A percentile compares a stretch with the other conserved stretches of the same genome.
phyloP scores from a whole-genome alignment of 495 filamentous ascomycete species.

The Neurospora intermedia region DNA sequence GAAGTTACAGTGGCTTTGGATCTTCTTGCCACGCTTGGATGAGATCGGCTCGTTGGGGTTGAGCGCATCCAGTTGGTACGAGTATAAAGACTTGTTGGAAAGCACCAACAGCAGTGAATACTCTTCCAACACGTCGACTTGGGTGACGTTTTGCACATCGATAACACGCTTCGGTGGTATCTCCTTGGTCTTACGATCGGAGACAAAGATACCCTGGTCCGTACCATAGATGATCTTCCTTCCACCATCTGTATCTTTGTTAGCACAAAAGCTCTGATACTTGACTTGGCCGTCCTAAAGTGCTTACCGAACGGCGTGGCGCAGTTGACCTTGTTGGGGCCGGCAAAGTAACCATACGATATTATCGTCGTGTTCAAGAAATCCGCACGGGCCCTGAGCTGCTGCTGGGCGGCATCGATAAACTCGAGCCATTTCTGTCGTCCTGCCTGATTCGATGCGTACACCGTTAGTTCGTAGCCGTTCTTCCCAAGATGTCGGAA shows the following conservation, averaged over 20 bases:
- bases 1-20: constrained; percentile 93
- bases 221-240: constrained; percentile 90
- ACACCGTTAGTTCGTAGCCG: constrained; percentile 88
- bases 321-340: constrained; percentile 79
- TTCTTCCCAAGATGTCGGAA: constrained; percentile 96
- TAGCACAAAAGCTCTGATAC: constrained; percentile 14
- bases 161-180: constrained; percentile 72
- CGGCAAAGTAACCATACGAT: constrained; percentile 73
- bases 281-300: neutral
- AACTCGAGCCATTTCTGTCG: constrained; percentile 92
- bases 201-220: constrained; percentile 83
- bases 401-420: constrained; percentile 82
- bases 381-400: constrained; percentile 74
- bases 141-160: constrained; percentile 78
- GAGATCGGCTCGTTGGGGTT: constrained; percentile 71
- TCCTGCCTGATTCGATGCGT: constrained; percentile 65
- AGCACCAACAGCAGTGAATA: constrained; percentile 87
- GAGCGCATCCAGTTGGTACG: constrained; percentile 72
- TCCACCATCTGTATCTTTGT: constrained; percentile 59
- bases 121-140: constrained; percentile 92
- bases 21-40: constrained; percentile 87
- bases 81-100: constrained; percentile 79
- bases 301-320: constrained; percentile 74
- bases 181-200: constrained; percentile 69
- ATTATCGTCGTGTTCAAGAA: constrained; percentile 88